phyloP scores from a whole-genome alignment of 805 yeast genomes.

The Cyberlindnera subsufficiens region DNA sequence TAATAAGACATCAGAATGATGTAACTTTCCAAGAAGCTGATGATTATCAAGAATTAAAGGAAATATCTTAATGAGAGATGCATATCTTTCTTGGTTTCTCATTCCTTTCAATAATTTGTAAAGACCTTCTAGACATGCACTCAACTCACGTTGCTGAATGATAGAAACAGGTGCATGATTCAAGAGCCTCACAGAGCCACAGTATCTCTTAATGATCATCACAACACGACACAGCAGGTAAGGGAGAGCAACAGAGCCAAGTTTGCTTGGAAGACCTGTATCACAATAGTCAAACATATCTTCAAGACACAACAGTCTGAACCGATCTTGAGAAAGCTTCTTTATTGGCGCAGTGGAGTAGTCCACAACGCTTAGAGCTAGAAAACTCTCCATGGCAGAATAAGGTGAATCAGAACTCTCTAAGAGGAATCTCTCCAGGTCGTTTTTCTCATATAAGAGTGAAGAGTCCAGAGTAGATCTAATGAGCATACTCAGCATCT shows the following conservation, averaged over 20 bases:
- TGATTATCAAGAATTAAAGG: slow-evolving; percentile 22
- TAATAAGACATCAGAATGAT: slow-evolving; percentile 9
- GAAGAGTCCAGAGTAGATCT: slow-evolving; percentile 52
- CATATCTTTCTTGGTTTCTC: slow-evolving; percentile 2
- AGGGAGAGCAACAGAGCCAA: slow-evolving; percentile 31
- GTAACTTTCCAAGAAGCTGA: slow-evolving; percentile 13
- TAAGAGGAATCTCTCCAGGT: slow-evolving; percentile 38
- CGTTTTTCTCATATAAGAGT: slow-evolving; percentile 52
- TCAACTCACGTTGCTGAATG: slow-evolving; percentile 61
- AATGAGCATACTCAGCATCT: slow-evolving; percentile 37
- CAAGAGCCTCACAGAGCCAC: slow-evolving; percentile 56
- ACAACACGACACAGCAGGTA: slow-evolving; percentile 54
- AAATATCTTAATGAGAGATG: slow-evolving; percentile 12
- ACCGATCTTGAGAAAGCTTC: slow-evolving; percentile 35
- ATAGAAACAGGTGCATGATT: slow-evolving; percentile 61
- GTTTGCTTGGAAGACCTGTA: slow-evolving; percentile 10
- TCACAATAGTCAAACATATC: slow-evolving; percentile 41
- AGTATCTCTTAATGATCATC: slow-evolving; percentile 53
- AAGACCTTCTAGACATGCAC: slow-evolving; percentile 39
- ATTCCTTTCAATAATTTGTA: slow-evolving; percentile 19
- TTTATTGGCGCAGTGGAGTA: slow-evolving; percentile 51
- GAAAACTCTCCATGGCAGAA: slow-evolving; percentile 33
- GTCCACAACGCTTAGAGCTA: slow-evolving; percentile 38
- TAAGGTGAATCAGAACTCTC: slow-evolving; percentile 24
- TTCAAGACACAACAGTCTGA: slow-evolving; percentile 51